phyloP scores from a whole-genome alignment of 176 grass and related monocot genomes.

The Alloteropsis semialata region DNA sequence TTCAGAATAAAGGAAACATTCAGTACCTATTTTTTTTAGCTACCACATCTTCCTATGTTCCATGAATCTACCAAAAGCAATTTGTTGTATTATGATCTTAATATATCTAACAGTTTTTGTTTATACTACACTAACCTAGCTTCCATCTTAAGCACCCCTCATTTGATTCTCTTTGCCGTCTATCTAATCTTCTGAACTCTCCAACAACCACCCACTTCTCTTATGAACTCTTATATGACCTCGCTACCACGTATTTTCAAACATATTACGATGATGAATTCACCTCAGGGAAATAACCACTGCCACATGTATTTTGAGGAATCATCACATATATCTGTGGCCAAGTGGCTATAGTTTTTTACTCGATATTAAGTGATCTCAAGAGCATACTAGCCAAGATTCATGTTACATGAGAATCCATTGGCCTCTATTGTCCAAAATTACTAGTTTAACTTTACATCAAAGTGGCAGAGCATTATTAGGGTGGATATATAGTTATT shows the following conservation, averaged over 20 bases:
- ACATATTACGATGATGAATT: not conserved
- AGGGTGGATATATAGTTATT: not conserved
- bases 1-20: no score
- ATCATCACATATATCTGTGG: not conserved
- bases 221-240: no score
- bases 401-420: not conserved
- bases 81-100: not conserved
- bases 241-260: not conserved
- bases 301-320: not conserved
- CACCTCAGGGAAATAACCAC: not conserved
- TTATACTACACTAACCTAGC: not conserved
- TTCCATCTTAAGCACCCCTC: no score
- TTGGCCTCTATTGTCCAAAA: not conserved
- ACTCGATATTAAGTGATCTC: not conserved
- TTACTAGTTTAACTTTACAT: not conserved
- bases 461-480: conserved; percentile 32
- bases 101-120: not conserved
- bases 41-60: not conserved
- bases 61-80: not conserved
- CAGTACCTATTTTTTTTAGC: not conserved
- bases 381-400: not conserved
- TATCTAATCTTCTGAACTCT: not conserved
- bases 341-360: not conserved
- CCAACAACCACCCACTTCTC: not conserved
- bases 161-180: no score